Evolutionary conservation across 208 protist species (phyloP).

Genomic region (Acanthamoeba comandoni): DNA sequence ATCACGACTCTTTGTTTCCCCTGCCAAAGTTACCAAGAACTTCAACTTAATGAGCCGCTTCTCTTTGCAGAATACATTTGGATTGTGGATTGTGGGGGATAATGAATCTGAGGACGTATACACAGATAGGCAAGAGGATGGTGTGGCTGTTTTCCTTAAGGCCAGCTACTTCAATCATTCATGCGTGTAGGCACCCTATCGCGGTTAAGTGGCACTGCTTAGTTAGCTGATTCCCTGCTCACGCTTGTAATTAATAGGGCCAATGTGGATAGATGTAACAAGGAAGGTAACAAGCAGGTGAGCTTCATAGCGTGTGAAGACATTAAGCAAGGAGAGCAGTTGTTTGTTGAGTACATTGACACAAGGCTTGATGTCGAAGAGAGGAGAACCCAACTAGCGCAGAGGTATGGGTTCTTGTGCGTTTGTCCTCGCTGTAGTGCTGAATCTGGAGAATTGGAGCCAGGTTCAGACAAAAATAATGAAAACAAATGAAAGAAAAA

Average conservation of each 20-base stretch:
- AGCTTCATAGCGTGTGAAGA: conserved; percentile 50
- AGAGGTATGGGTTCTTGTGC: conserved; percentile 57
- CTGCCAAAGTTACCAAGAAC: not conserved
- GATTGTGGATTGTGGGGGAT: conserved; percentile 56
- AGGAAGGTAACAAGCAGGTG: conserved; percentile 46
- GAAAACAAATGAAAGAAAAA: no score
- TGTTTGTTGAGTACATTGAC: conserved; percentile 65
- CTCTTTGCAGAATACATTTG: conserved; percentile 24
- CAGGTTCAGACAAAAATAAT: no score
- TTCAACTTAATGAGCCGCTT: not conserved
- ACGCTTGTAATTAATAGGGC: not conserved
- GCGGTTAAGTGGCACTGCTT: not conserved
- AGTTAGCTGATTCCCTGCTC: not conserved
- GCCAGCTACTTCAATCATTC: conserved; percentile 68
- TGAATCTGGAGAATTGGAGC: not conserved
- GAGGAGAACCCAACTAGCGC: conserved; percentile 22
- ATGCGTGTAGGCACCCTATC: conserved; percentile 5
- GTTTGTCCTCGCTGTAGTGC: conserved; percentile 4
- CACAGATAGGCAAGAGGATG: conserved; percentile 55
- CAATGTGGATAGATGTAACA: conserved; percentile 53
- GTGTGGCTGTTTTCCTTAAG: conserved; percentile 43
- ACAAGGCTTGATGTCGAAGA: conserved; percentile 7
- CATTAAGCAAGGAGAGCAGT: conserved; percentile 54
- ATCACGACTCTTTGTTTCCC: not conserved
- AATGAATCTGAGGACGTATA: conserved; percentile 34